Base-by-base conservation (phyloP, 768 basidiomycete genomes). In the Boletus rex-veris region DNA sequence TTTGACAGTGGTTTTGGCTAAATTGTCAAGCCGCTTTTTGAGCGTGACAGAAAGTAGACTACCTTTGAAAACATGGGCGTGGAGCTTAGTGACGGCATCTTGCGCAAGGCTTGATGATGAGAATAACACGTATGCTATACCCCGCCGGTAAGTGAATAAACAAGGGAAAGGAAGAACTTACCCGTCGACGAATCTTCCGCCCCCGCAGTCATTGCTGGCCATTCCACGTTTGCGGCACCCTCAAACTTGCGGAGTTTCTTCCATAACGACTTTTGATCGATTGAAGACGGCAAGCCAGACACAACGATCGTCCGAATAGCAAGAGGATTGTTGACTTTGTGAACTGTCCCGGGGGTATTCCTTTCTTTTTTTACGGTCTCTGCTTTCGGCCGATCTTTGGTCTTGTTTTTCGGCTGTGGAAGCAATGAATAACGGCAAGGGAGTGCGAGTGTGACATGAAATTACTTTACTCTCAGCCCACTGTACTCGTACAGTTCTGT, bases 21-120 rank as follows among this genome's bases (percentile, higher is more conserved):
- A 75, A 3, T 74, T 80, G 52, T 94, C 90, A 8, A 91, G 72
- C 15, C 90, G 82, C 65, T 92, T 92, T 77, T 96, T 94, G 45
- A 96, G 78, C 7, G 88, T 84, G 14, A 88, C 90, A 3, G 89
- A 92, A n/a, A 98, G 80, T 5, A 94, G 74, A 9, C 78, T 76
- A 38, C 93, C 92, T 67, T 96, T 95, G 80, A 88, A 96, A 28
- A 94, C 88, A 66, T 95, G 92, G 1, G 91, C 92, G 65, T 98
- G 92, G 2, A 98, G 80, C 68, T 90, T 92, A 50, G 70, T 74
- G 37, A 90, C 83, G 2, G 92, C 88, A 10, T 84, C 80, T 37
- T 79, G 75, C 0, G 95, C 93, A 26, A 80, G 70, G 7, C 76
- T 74, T 2, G 92, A 84, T 0, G 81, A 84, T 2, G 77, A 69